Conservation (phyloP, 129 eudicot species). For the Lonicera japonica region DNA sequence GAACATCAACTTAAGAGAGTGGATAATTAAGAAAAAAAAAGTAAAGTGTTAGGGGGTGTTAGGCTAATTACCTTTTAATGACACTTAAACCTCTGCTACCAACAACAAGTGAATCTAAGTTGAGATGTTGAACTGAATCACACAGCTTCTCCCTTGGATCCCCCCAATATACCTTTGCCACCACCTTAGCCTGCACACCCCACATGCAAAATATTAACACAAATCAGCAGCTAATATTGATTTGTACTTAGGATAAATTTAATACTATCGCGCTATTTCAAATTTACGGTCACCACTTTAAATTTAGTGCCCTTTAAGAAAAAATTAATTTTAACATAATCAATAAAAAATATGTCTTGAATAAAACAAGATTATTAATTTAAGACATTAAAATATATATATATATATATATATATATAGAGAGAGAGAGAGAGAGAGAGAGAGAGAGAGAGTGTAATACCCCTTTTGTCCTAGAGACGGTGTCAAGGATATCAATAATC, state of each 20-base stretch:
- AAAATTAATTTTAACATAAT: too few relatives aligned
- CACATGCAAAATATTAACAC: neutral
- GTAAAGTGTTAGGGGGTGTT: neutral
- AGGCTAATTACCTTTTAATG: conserved; percentile 52
- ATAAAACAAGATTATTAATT: too few relatives aligned
- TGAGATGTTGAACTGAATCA: conserved; percentile 54
- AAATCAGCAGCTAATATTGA: too few relatives aligned
- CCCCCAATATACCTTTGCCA: conserved; percentile 84
- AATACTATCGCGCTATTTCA: too few relatives aligned
- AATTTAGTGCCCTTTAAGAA: too few relatives aligned
- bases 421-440: too few relatives aligned
- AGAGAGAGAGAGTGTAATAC: conserved; percentile 19
- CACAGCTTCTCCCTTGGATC: conserved; percentile 81
- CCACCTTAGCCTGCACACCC: conserved; percentile 40
- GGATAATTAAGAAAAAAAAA: too few relatives aligned
- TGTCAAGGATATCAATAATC: conserved; percentile 60
- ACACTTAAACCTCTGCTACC: conserved; percentile 76
- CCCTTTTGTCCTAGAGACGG: conserved; percentile 32
- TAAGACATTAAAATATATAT: too few relatives aligned
- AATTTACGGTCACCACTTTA: too few relatives aligned
- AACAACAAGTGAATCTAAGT: conserved; percentile 61
- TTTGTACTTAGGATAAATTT: too few relatives aligned
- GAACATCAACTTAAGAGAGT: neutral
- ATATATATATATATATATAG: too few relatives aligned
- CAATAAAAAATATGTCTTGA: too few relatives aligned